These are phyloP conservation scores for Globisporangium apiculatum DNA, from an alignment of 352 stramenopile genomes.

Conservation along the genomic window DNA sequence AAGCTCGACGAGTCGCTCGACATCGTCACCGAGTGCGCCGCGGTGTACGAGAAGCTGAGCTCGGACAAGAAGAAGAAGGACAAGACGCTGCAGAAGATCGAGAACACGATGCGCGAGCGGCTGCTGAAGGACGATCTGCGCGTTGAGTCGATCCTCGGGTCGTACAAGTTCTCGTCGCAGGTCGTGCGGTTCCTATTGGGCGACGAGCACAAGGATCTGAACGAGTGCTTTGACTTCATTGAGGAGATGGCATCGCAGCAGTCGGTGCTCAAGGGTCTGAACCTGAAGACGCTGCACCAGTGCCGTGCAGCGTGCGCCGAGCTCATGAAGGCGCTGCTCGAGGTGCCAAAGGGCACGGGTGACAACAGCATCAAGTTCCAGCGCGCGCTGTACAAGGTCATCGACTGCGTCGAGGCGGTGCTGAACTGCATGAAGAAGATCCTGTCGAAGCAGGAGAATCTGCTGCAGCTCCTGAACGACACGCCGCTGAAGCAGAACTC, in stretches of 20 bases:
- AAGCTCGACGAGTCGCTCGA: conserved; percentile 86
- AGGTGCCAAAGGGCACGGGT: conserved; percentile 67
- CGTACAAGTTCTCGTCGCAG: conserved; percentile 86
- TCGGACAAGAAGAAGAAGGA: conserved; percentile 88
- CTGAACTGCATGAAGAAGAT: conserved; percentile 84
- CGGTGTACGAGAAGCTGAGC: conserved; percentile 77
- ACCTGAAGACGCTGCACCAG: conserved; percentile 72
- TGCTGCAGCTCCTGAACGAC: conserved; percentile 82
- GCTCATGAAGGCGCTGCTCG: conserved; percentile 81
- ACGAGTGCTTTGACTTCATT: conserved; percentile 84
- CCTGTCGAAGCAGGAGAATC: conserved; percentile 74
- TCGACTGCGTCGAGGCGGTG: conserved; percentile 77
- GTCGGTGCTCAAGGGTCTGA: conserved; percentile 74
- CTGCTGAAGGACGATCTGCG: conserved; percentile 82
- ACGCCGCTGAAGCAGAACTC: conserved; percentile 82
- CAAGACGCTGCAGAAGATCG: conserved; percentile 82
- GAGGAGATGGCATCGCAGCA: conserved; percentile 75
- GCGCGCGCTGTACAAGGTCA: conserved; percentile 74
- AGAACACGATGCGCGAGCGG: conserved; percentile 78
- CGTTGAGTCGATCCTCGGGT: conserved; percentile 73
- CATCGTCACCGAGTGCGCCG: conserved; percentile 73
- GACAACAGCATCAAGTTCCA: conserved; percentile 87
- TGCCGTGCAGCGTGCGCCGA: conserved; percentile 60
- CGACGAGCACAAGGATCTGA: conserved; percentile 77
- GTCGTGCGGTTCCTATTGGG: conserved; percentile 70